phyloP scores from a whole-genome alignment of 176 grass and related monocot species.

The Eleusine coracana region DNA sequence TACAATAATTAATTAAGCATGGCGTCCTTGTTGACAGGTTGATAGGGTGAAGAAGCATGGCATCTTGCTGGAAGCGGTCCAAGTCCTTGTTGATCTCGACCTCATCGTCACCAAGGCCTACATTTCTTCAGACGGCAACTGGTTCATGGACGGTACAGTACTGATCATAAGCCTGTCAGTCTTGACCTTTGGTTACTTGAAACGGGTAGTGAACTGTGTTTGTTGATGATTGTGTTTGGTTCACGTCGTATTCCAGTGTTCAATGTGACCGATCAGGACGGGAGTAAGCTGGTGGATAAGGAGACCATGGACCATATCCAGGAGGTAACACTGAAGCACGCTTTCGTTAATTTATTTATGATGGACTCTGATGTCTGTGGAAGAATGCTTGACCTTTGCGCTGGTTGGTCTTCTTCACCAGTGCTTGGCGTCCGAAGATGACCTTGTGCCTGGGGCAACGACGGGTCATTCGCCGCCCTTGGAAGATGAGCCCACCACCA shows the following conservation, averaged over 20 bases:
- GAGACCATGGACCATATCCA: slow-evolving; percentile 58
- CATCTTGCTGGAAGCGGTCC: slow-evolving; percentile 54
- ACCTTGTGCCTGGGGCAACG: not conserved
- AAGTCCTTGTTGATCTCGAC: slow-evolving; percentile 56
- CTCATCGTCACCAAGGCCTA: slow-evolving; percentile 57
- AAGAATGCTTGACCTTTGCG: not conserved
- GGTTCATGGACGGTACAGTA: slow-evolving; percentile 59
- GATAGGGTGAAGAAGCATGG: slow-evolving; percentile 55
- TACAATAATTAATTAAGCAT: too few species aligned
- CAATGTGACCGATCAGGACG: slow-evolving; percentile 71
- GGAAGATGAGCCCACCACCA: slow-evolving; percentile 33
- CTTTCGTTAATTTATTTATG: not conserved
- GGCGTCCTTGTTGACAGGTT: slow-evolving; percentile 33
- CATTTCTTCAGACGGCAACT: slow-evolving; percentile 59
- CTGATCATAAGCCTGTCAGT: too few species aligned
- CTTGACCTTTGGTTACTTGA: not conserved
- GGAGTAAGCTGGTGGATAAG: slow-evolving; percentile 50
- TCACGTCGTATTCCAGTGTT: slow-evolving; percentile 61
- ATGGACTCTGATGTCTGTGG: not conserved
- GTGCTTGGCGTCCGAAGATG: slow-evolving; percentile 54
- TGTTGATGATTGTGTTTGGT: slow-evolving; percentile 13
- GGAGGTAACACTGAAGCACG: slow-evolving; percentile 40
- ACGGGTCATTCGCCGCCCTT: not conserved
- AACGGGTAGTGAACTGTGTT: too few species aligned
- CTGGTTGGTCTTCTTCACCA: not conserved